Evolutionary conservation across 1,284 basidiomycete species (phyloP), one percentile per base, ranked within the genome.

Genomic region (Chalciporus sp.): DNA sequence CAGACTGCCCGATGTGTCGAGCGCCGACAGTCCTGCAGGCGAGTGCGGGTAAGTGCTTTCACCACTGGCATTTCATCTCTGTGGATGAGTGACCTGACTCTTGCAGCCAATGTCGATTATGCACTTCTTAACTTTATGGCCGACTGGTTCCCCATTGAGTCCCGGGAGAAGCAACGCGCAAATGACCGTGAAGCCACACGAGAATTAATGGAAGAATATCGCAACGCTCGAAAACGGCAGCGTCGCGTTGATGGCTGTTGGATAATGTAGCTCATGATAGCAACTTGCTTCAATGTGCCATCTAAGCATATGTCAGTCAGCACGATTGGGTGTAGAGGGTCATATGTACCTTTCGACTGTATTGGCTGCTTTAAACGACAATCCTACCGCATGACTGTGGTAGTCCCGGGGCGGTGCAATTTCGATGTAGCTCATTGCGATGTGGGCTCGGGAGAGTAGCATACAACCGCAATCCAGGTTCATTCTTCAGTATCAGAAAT

Each of bases 61-160:
- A 6, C 6, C n/a, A n/a, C n/a, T n/a, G n/a, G n/a, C 7, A 9
- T 42, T 16, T 23, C 10, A 9, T n/a, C 39, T 31, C 35, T 42
- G 7, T 37, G 33, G 16, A 40, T 51, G n/a, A 16, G 42, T 53
- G 12, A 40, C 45, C 47, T 23, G 29, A 48, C 42, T 45, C 42
- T 14, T 56, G 14, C 35, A 92, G 89, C 80, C 3, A 93, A 95
- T 62, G 81, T 95, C 40, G 93, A 95, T 64, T 85, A 82, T 76
- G 90, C 85, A 1, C 72, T 93, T 42, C 76, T 92, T 49, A 87
- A 90, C 61, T 95, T 94, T 63, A 92, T 98, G 85, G 82, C 89
- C 59, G 86, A 90, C 57, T 98, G 94, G 94, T 98, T 98, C 72
- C 94, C 95, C 0, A 69, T 83, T 8, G 95, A 98, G 69, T 81